phyloP scores from a whole-genome alignment of 2,329 filamentous ascomycete genomes.

The Calonectria honghensis region DNA sequence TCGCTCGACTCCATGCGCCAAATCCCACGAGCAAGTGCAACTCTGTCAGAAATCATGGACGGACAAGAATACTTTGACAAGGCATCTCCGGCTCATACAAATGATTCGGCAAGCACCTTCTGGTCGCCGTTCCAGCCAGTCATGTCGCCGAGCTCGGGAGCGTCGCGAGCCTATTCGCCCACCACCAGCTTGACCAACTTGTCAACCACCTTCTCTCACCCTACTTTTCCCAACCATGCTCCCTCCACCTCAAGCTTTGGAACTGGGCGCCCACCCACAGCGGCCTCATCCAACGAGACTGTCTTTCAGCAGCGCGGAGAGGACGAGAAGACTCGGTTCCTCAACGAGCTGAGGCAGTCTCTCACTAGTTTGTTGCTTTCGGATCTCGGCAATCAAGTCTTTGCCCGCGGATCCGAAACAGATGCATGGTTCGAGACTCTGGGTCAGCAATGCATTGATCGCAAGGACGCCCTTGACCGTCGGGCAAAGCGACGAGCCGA shows the following conservation, averaged over 20 bases:
- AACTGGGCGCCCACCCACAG: slow-evolving; percentile 77
- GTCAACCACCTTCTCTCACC: slow-evolving; percentile 68
- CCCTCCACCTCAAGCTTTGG: slow-evolving; percentile 69
- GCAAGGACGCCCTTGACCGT: slow-evolving; percentile 73
- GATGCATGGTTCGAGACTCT: slow-evolving; percentile 88
- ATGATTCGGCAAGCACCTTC: slow-evolving; percentile 86
- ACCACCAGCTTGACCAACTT: slow-evolving; percentile 77
- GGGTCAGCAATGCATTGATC: slow-evolving; percentile 79
- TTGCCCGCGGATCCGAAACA: slow-evolving; percentile 93
- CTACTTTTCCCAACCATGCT: slow-evolving; percentile 63
- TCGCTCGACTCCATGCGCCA: slow-evolving; percentile 82
- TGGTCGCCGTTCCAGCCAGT: slow-evolving; percentile 90
- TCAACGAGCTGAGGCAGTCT: slow-evolving; percentile 85
- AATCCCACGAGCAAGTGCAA: slow-evolving; percentile 74
- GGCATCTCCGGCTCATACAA: slow-evolving; percentile 80
- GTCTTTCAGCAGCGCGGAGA: slow-evolving; percentile 76
- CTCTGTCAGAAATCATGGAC: slow-evolving; percentile 80
- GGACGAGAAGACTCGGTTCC: slow-evolving; percentile 85
- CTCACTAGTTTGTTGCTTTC: slow-evolving; percentile 90
- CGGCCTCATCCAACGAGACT: slow-evolving; percentile 81
- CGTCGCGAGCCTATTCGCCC: slow-evolving; percentile 75
- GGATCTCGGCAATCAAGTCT: slow-evolving; percentile 90
- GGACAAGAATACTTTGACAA: slow-evolving; percentile 82
- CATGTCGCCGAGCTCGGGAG: slow-evolving; percentile 77
- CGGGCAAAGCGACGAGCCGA: slow-evolving; percentile 64